Percentiles rank a stretch among this genome's conserved stretches.
These are phyloP conservation scores for Pseudovirgaria hyperparasitica DNA, from an alignment of 2,329 filamentous ascomycete genomes.

Conservation along the genomic window DNA sequence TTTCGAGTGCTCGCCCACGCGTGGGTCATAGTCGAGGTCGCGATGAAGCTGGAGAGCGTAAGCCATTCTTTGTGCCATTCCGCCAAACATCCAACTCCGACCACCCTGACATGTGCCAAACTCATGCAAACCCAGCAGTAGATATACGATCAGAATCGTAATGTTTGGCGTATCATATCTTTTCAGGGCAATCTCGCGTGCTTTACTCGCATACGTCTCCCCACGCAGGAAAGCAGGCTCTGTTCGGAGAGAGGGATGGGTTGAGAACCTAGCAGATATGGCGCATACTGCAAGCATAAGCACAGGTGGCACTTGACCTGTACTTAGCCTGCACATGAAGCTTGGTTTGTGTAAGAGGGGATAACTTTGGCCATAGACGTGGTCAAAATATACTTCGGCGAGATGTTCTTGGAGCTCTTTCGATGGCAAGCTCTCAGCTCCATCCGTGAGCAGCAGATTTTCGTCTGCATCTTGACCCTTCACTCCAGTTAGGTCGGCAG, in stretches of 20 bases:
- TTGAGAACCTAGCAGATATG: constrained; percentile 88
- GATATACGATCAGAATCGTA: constrained; percentile 80
- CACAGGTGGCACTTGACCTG: constrained; percentile 74
- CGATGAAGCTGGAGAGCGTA: constrained; percentile 89
- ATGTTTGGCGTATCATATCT: constrained; percentile 93
- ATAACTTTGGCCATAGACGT: constrained; percentile 89
- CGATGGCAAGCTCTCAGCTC: constrained; percentile 66
- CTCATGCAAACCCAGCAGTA: constrained; percentile 83
- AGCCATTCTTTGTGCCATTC: constrained; percentile 92
- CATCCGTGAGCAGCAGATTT: constrained; percentile 66
- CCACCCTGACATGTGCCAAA: constrained; percentile 96
- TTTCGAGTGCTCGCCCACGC: constrained; percentile 42
- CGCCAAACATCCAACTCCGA: constrained; percentile 88
- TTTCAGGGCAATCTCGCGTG: constrained; percentile 75
- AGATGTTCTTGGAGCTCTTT: constrained; percentile 88
- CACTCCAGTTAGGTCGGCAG: constrained; percentile 37
- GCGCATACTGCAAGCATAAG: constrained; percentile 89
- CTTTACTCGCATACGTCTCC: constrained; percentile 78
- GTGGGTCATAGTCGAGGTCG: constrained; percentile 74
- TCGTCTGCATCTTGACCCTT: constrained; percentile 50
- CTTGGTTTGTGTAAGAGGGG: constrained; percentile 92
- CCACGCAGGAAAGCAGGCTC: constrained; percentile 75
- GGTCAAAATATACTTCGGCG: constrained; percentile 90
- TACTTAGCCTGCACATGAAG: constrained; percentile 79
- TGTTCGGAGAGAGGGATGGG: constrained; percentile 65